Base-by-base conservation (phyloP, 768 basidiomycete genomes). In the Lentinula aciculospora region DNA sequence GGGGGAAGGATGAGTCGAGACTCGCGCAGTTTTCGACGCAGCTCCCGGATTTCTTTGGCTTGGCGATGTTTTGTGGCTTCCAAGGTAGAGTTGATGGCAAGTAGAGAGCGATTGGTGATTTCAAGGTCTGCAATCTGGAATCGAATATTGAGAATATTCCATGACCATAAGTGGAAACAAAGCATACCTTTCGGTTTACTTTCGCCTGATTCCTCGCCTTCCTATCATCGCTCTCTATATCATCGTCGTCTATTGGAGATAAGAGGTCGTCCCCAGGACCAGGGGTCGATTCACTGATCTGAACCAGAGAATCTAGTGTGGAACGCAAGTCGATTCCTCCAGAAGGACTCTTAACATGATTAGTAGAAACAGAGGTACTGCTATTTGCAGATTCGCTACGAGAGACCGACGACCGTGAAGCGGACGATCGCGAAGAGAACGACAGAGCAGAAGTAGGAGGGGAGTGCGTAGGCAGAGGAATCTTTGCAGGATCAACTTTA, bases 51-150 rank as follows among this genome's bases (percentile, higher is more conserved):
- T 71, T 96, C 94, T 61, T 83, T 85, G 6, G 86, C 83, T 65
- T 95, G 93, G 28, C 80, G 81, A 62, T 88, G 82, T 71, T 92
- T 93, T 32, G 83, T 81, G 34, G 84, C 81, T 69, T 96, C 93
- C 21, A 96, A 78, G 17, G 88, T 81, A 2, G 86, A 75, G 65
- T 95, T 96, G 72, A 96, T 93, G 1, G 84, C 83, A 46, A 95
- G 77, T 17, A 96, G 78, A 1, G 93, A 96, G 32, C 82, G 80
- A 69, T 93, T 95, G 5, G 91, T 88, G 65, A 96, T 96, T 71
- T 95, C 91, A 10, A 96, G 77, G 72, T 96, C 93, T 12, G 89
- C 90, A 58, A 96, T 95, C 94, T 96, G 37, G 19, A 9, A 51
- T 19, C 7, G 27, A 12, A 60, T 15, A 36, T 44, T 32, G 39